A percentile compares a stretch with the other conserved stretches of the same genome.
Conservation (phyloP, 768 basidiomycete genomes). For the Trametes villosa region DNA sequence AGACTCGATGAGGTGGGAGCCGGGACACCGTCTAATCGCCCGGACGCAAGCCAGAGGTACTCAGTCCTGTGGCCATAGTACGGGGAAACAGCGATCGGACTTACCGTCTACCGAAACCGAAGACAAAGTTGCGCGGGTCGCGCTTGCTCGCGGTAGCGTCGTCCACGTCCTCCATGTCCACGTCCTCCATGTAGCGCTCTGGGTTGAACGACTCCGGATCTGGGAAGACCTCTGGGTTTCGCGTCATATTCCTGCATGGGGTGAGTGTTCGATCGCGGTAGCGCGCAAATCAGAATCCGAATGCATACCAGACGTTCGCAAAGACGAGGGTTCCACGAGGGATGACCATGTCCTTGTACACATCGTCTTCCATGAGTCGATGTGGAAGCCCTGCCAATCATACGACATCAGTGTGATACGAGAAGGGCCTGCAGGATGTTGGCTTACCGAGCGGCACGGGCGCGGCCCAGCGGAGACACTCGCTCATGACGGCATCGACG, state of each 20-base stretch:
- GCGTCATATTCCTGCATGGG: slow-evolving; percentile 36
- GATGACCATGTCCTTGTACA: slow-evolving; percentile 60
- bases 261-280: neutral
- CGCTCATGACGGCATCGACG: slow-evolving; percentile 59
- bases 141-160: slow-evolving; percentile 36
- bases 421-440: neutral
- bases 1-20: slow-evolving; percentile 62
- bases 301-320: slow-evolving; percentile 60
- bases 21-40: slow-evolving; percentile 59
- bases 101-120: slow-evolving; percentile 53
- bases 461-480: slow-evolving; percentile 58
- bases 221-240: slow-evolving; percentile 49
- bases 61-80: neutral
- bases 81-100: neutral
- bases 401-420: neutral
- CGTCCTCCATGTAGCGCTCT: slow-evolving; percentile 49
- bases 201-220: slow-evolving; percentile 56
- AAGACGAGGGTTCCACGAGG: slow-evolving; percentile 68
- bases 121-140: slow-evolving; percentile 51
- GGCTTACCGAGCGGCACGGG: slow-evolving; percentile 60
- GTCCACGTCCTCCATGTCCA: slow-evolving; percentile 30
- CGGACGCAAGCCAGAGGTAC: too few species aligned
- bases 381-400: slow-evolving; percentile 65
- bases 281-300: neutral
- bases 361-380: slow-evolving; percentile 64